Conservation (phyloP, 2,329 filamentous ascomycete species). For the Aspergillus ibericus region DNA sequence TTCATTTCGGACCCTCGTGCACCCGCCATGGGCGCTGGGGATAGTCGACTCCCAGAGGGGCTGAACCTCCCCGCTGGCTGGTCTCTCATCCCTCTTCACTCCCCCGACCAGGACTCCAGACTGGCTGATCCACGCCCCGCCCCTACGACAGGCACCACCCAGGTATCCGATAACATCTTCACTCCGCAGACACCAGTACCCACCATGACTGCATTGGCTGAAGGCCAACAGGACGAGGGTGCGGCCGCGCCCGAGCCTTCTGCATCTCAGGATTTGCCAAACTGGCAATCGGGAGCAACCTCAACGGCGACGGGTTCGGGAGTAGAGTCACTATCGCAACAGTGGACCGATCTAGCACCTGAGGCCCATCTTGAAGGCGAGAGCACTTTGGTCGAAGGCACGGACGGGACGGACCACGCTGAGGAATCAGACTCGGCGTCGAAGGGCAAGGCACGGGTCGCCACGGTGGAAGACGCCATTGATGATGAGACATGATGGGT, state of each 20-base stretch:
- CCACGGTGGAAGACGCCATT: conserved; percentile 37
- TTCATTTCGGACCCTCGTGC: conserved; percentile 31
- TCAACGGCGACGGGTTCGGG: conserved; percentile 11
- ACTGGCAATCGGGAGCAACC: conserved; percentile 19
- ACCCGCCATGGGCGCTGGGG: conserved; percentile 41
- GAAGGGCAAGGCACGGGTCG: conserved; percentile 36
- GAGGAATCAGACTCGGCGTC: conserved; percentile 22
- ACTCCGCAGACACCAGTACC: not conserved
- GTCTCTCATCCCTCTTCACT: conserved; percentile 33
- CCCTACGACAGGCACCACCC: not conserved
- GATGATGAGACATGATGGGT: conserved; percentile 29
- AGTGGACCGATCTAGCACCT: conserved; percentile 31
- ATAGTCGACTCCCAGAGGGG: conserved; percentile 51
- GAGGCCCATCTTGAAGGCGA: conserved; percentile 18
- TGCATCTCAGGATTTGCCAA: conserved; percentile 13
- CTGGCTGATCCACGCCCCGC: conserved; percentile 4
- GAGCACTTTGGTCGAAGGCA: not conserved
- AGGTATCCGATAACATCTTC: not conserved
- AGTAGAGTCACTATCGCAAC: conserved; percentile 30
- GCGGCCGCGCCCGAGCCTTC: conserved; percentile 1
- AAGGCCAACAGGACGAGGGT: not conserved
- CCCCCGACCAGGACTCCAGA: conserved; percentile 13
- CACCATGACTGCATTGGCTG: not conserved
- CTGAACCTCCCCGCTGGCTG: conserved; percentile 54
- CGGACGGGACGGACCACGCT: conserved; percentile 6